Evolutionary conservation across 2,329 filamentous ascomycete species (phyloP), one percentile per base, ranked within the genome.

Genomic region (Rutstroemia sydowiana): DNA sequence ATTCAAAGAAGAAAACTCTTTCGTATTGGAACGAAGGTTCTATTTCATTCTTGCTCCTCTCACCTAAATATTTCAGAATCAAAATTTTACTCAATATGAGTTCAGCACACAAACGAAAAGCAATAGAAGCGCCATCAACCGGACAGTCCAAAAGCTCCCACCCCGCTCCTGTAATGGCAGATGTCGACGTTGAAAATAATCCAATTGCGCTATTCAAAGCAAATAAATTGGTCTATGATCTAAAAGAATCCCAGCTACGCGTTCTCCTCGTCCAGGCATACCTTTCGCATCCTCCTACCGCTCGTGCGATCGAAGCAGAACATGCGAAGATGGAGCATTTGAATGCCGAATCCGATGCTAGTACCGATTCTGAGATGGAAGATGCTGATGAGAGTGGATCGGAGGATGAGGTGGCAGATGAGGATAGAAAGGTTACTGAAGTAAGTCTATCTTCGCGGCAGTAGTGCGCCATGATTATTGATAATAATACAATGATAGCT

Each of bases 251-350:
- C 3, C 48, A 50, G 26, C 39, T 50, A 37, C 48, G 48, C 23
- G 45, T 42, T 13, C 28, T 50, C 21, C 48, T 50, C 13, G 48
- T 50, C n/a, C 48, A 50, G 21, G 48, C 48, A 5, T 50, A 50
- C 20, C n/a, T 45, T 39, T 36, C 48, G 3, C 31, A 45, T 45
- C 40, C 48, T 14, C 30, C 18, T 4, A 45, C 36, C 23, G 48
- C 48, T 21, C 48, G 36, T 21, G 31, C 44, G 6, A 21, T 50
- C 13, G 48, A 50, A 26, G 26, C 44, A 10, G 48, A 50, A 16
- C 48, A 50, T 37, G 48, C 21, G 9, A 50, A 50, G 21, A 50
- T 50, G 46, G 37, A 42, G 20, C 46, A 42, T 49, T 10, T 41
- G 13, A 6, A 37, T 5, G 16, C 16, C 5, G 21, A 30, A 16